These are phyloP conservation scores for Hypoxylon fragiforme DNA, from an alignment of 495 filamentous ascomycete genomes.

Conservation along the genomic window DNA sequence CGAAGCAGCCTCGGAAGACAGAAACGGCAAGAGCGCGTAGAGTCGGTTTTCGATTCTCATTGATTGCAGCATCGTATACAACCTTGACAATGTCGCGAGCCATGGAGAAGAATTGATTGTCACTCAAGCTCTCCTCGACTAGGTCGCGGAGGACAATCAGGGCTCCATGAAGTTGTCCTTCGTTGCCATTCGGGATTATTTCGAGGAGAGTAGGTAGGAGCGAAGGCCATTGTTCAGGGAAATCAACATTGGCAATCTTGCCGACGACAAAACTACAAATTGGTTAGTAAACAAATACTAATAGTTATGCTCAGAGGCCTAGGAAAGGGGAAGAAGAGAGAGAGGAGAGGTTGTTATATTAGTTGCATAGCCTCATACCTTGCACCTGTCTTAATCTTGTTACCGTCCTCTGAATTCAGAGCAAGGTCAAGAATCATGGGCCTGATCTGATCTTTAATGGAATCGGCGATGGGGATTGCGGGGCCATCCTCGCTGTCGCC, in stretches of 20 bases:
- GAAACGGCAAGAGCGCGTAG: slow-evolving; percentile 81
- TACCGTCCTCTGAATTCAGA: slow-evolving; percentile 72
- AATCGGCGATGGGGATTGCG: slow-evolving; percentile 65
- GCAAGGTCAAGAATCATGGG: slow-evolving; percentile 71
- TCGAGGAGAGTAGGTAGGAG: slow-evolving; percentile 80
- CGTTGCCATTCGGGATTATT: slow-evolving; percentile 70
- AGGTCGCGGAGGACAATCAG: slow-evolving; percentile 85
- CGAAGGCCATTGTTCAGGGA: slow-evolving; percentile 88
- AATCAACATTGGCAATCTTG: slow-evolving; percentile 93
- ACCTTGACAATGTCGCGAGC: slow-evolving; percentile 81
- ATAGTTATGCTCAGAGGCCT: neutral
- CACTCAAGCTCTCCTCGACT: slow-evolving; percentile 88
- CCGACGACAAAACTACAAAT: slow-evolving; percentile 75
- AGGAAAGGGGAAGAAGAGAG: neutral
- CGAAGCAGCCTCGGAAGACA: slow-evolving; percentile 87
- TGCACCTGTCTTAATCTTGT: slow-evolving; percentile 82
- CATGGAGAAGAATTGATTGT: slow-evolving; percentile 89
- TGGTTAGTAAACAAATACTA: slow-evolving; percentile 12
- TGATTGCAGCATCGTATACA: slow-evolving; percentile 79
- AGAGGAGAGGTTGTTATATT: no score
- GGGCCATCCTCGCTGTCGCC: slow-evolving; percentile 60
- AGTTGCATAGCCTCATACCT: slow-evolving; percentile 47
- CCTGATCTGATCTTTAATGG: slow-evolving; percentile 72
- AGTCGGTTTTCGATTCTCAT: slow-evolving; percentile 69
- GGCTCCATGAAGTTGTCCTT: slow-evolving; percentile 82